Evolutionary conservation across 352 stramenopile species (phyloP), one percentile per base, ranked within the genome.

Genomic region (Globisporangium irregulare): DNA sequence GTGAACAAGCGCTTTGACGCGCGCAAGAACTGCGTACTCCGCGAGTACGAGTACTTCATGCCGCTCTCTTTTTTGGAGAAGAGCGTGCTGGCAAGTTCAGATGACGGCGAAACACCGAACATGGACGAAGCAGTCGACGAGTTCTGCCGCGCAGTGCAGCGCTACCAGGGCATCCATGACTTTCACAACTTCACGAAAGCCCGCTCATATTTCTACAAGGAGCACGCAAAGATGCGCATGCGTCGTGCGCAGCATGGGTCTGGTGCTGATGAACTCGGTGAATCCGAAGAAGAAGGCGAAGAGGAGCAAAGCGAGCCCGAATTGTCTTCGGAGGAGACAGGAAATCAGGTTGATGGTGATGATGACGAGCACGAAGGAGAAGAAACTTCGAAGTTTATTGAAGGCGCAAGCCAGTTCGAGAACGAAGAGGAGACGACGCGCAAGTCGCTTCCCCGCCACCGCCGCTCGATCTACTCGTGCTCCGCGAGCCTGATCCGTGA

Each of bases 101-200:
- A 32, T 15, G 64, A 67, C 1, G 56, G 27, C 15, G 55, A 71
- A 7, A 75, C 12, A 46, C 38, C 82, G 46, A 69, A 87, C 61
- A 68, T 76, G 36, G 75, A 89, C 1, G 67, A 76, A 29, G 81
- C 77, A 4, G 66, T 86, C 0, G 68, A 76, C 0, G 69, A 80
- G 53, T 89, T 93, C 69, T 87, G 73, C 24, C 67, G 67, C 7
- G 74, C 80, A 1, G 66, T 95, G 18, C 75, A 81, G 8, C 72
- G 73, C 22, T 97, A 94, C 64, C 82, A 96, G 75, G 91, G 91
- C 58, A 93, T 93, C 60, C 83, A 96, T 64, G 89, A 93, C 68
- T 97, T 97, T 61, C 91, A 97, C 84, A 97, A 97, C 67, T 97
- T 95, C 62, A 97, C 89, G 50, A 94, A 93, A 58, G 86, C 84